Base-by-base conservation (phyloP, 2,329 filamentous ascomycete genomes). In the Alternaria hordeiaustralica region DNA sequence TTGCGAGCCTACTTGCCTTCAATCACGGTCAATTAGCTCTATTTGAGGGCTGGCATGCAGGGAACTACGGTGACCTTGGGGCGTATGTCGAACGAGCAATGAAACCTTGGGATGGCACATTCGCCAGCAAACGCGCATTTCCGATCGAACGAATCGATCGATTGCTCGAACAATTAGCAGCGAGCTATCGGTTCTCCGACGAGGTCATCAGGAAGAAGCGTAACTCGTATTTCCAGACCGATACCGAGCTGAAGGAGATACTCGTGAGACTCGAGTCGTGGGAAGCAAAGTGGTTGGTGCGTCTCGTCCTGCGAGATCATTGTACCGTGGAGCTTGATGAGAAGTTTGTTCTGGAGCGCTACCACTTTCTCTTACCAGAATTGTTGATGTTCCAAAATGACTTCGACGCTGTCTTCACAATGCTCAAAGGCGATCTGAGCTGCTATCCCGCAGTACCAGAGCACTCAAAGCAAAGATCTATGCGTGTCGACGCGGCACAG, bases 281-380 rank as follows among this genome's bases (percentile, higher is more conserved):
- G 84, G 92, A 97, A 74, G 91, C 90, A 5, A 97, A 97, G 80
- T 97, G 94, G 94, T 84, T 97, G 11, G 92, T 92, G 85, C 87
- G 94, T 4, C 82, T 97, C 28, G 84, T 97, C 6, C 82, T 97
- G 26, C 96, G 96, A 74, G 87, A 90, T 66, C 92, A 90, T 63
- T 84, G 86, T n/a, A 90, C 91, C 0, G 83, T 94, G 0, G 76
- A 86, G 2, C 74, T 96, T 2, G 88, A 93, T 21, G 82, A 84
- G 26, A 68, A 78, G 2, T 77, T 86, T 18, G 79, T 92, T 0
- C 84, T 92, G 50, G 81, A 82, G 12, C 84, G 83, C 18, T 91
- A 90, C 56, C 90, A 97, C 75, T 88, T 89, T 41, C 81, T 91
- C 1, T 82, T 97, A 0, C 92, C 92, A 0, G 85, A 87, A 33